Conservation (phyloP, 2,329 filamentous ascomycete genomes). For the Hypoxylon sp. region DNA sequence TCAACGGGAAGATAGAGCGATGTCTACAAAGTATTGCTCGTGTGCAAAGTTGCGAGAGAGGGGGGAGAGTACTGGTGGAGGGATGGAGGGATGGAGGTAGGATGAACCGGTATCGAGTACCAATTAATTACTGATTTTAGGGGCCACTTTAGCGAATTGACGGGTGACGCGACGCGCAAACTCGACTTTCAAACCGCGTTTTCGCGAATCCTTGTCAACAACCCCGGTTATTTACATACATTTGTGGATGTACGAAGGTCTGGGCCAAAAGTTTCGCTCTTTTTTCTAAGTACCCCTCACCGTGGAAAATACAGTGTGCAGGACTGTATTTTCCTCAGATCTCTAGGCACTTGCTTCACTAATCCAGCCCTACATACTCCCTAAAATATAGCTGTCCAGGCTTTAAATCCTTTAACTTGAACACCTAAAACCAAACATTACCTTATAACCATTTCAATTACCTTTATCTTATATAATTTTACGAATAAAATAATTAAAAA, state of each 20-base stretch:
- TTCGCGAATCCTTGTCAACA: conserved; percentile 37
- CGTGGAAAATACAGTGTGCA: too few relatives aligned
- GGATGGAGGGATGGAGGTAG: neutral
- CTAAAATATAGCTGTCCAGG: too few relatives aligned
- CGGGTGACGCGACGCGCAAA: conserved; percentile 40
- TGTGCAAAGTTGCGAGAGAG: conserved; percentile 10
- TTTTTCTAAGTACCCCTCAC: too few relatives aligned
- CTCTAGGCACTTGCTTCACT: too few relatives aligned
- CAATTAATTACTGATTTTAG: conserved; percentile 21
- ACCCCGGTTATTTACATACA: neutral
- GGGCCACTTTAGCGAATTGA: conserved; percentile 31
- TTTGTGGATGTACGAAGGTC: neutral
- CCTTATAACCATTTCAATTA: too few relatives aligned
- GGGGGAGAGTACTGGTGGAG: conserved; percentile 15
- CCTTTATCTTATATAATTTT: too few relatives aligned
- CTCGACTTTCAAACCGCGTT: conserved; percentile 33
- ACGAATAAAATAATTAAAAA: too few relatives aligned
- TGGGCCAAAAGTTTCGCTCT: too few relatives aligned
- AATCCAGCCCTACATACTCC: too few relatives aligned
- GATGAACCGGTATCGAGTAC: conserved; percentile 19
- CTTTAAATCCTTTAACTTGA: too few relatives aligned
- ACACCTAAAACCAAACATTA: too few relatives aligned
- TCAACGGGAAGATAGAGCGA: conserved; percentile 17
- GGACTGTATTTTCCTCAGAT: too few relatives aligned
- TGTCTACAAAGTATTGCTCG: conserved; percentile 17